A percentile compares a stretch with the other conserved stretches of the same genome.
Conservation (phyloP, 2,329 filamentous ascomycete genomes). For the Colletotrichum sp. region DNA sequence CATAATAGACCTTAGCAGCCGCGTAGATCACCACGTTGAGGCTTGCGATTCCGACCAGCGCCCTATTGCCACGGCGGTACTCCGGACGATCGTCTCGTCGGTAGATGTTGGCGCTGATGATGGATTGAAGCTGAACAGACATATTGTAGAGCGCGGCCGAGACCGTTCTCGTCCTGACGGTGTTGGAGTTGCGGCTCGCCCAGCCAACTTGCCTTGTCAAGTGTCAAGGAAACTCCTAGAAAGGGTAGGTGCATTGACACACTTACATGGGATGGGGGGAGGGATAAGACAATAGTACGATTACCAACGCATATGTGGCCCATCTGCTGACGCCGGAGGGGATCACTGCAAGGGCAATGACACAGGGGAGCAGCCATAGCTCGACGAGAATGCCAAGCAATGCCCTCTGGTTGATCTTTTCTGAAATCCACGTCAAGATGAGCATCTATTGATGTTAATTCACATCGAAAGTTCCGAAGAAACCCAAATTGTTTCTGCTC, state of each 20-base stretch:
- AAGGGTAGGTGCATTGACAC: neutral
- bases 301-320: slow-evolving; percentile 33
- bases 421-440: slow-evolving; percentile 33
- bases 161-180: slow-evolving; percentile 67
- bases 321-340: slow-evolving; percentile 30
- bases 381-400: slow-evolving; percentile 32
- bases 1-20: slow-evolving; percentile 58
- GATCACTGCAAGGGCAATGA: slow-evolving; percentile 34
- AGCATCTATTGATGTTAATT: neutral
- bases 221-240: neutral
- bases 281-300: slow-evolving; percentile 33
- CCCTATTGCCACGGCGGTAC: slow-evolving; percentile 25
- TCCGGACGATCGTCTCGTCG: slow-evolving; percentile 48
- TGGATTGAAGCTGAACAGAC: slow-evolving; percentile 49
- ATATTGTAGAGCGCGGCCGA: slow-evolving; percentile 66
- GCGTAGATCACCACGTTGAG: slow-evolving; percentile 39
- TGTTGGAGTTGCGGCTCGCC: slow-evolving; percentile 62
- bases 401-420: slow-evolving; percentile 31
- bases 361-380: slow-evolving; percentile 34
- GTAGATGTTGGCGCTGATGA: slow-evolving; percentile 52
- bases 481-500: neutral
- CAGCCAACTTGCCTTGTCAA: slow-evolving; percentile 54
- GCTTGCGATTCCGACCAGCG: slow-evolving; percentile 26
- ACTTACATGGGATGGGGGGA: slow-evolving; percentile 45
- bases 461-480: neutral